A percentile compares a stretch with the other conserved stretches of the same genome.
phyloP scores from a whole-genome alignment of 208 protist species.

The Trypanosomatidae sp. region DNA sequence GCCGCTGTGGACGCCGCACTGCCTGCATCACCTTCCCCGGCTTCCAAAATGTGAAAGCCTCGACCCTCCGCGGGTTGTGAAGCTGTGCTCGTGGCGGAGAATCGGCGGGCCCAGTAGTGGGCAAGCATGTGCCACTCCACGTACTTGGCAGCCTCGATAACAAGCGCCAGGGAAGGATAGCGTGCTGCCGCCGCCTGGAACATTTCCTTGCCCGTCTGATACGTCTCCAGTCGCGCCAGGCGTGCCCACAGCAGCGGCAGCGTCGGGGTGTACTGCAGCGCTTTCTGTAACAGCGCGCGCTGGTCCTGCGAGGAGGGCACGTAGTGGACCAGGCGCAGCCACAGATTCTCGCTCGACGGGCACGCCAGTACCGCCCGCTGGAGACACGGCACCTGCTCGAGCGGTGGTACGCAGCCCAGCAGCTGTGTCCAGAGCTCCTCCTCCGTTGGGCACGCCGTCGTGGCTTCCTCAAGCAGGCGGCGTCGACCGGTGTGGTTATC shows the following conservation, averaged over 20 bases:
- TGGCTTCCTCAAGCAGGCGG: constrained; percentile 71
- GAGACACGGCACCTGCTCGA: constrained; percentile 52
- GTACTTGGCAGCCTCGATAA: constrained; percentile 80
- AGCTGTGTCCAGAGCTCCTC: constrained; percentile 74
- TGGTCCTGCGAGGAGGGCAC: constrained; percentile 52
- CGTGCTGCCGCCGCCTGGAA: constrained; percentile 60
- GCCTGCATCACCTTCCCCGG: neutral
- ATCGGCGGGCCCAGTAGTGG: constrained; percentile 26
- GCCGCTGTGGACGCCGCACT: neutral
- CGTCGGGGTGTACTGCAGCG: constrained; percentile 58
- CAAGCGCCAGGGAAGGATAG: constrained; percentile 65
- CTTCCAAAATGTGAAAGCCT: neutral
- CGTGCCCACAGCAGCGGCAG: constrained; percentile 72
- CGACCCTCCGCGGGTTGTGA: too few species aligned
- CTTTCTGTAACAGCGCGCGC: constrained; percentile 53
- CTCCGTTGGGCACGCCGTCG: constrained; percentile 40
- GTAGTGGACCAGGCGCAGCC: constrained; percentile 61
- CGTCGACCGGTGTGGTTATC: constrained; percentile 45
- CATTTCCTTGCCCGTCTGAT: constrained; percentile 60
- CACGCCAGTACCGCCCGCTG: constrained; percentile 75
- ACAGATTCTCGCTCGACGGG: constrained; percentile 68
- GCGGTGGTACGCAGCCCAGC: constrained; percentile 45
- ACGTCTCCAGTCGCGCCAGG: constrained; percentile 61
- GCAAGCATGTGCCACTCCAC: constrained; percentile 56
- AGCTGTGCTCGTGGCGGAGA: neutral